Percentiles rank a stretch among this genome's conserved stretches.
These are phyloP conservation scores for Noccaea caerulescens DNA, from an alignment of 345 rosid species.

Conservation along the genomic window DNA sequence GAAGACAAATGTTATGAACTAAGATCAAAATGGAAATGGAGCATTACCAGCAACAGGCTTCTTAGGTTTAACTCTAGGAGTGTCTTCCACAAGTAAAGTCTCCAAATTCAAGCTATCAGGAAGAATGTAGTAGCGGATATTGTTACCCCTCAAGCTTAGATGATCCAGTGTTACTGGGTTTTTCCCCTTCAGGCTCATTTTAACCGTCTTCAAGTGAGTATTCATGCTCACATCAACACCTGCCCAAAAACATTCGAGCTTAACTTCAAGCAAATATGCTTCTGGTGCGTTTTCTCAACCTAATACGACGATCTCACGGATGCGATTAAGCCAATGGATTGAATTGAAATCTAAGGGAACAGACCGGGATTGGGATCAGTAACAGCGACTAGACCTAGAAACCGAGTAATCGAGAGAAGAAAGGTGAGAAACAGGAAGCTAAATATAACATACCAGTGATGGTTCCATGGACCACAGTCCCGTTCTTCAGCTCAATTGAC, in stretches of 20 bases:
- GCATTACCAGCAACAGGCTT: slow-evolving; percentile 93
- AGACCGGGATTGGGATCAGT: slow-evolving; percentile 23
- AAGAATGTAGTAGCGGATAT: slow-evolving; percentile 91
- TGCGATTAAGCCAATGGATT: not conserved
- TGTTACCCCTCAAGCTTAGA: slow-evolving; percentile 93
- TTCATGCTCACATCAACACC: slow-evolving; percentile 99
- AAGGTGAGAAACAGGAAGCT: slow-evolving; percentile 6
- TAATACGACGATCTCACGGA: not conserved
- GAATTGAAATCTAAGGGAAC: slow-evolving; percentile 6
- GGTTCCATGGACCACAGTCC: slow-evolving; percentile 92
- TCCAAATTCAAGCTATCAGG: slow-evolving; percentile 99
- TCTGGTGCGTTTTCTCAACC: not conserved
- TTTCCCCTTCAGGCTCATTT: slow-evolving; percentile 88
- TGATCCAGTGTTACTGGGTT: slow-evolving; percentile 89
- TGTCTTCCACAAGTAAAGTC: slow-evolving; percentile 93
- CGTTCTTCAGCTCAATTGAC: slow-evolving; percentile 95
- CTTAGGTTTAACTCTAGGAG: slow-evolving; percentile 95
- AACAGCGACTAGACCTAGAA: slow-evolving; percentile 27
- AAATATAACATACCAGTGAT: slow-evolving; percentile 65
- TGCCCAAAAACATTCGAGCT: slow-evolving; percentile 38
- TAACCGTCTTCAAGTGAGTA: slow-evolving; percentile 94
- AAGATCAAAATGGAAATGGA: slow-evolving; percentile 16
- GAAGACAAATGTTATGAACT: not conserved
- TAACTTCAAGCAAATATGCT: slow-evolving; percentile 4
- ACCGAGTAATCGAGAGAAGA: slow-evolving; percentile 10